Percentiles rank a stretch among this genome's conserved stretches.
phyloP scores from a whole-genome alignment of 2,329 filamentous ascomycete genomes.

The Fusarium denticulatum region DNA sequence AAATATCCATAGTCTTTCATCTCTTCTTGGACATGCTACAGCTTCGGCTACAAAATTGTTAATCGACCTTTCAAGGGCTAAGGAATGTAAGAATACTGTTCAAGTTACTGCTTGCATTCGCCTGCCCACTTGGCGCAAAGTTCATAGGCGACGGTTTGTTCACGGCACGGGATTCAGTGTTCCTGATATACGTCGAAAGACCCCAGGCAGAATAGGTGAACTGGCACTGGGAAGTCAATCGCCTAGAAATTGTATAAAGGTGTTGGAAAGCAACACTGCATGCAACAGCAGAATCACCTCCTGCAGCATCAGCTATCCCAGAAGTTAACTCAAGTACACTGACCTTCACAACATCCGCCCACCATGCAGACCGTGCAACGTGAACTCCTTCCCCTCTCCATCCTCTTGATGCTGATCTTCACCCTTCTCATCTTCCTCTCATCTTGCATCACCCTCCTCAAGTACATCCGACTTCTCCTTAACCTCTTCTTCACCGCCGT shows the following conservation, averaged over 20 bases:
- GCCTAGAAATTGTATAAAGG: neutral
- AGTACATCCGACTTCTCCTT: neutral
- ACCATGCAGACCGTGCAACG: neutral
- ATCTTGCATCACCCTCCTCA: neutral
- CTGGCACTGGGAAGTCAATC: fast-evolving
- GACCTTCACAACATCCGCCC: fast-evolving
- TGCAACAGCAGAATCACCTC: fast-evolving
- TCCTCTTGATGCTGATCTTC: neutral
- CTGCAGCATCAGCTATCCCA: fast-evolving
- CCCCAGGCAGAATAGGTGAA: fast-evolving
- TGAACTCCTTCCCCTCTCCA: neutral
- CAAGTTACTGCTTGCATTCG: no score
- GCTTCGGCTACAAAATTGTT: no score
- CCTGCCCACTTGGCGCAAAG: fast-evolving
- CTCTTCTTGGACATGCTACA: no score
- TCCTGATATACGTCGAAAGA: fast-evolving
- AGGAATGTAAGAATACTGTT: neutral
- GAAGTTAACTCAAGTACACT: no score
- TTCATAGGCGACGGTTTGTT: neutral
- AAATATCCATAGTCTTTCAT: fast-evolving
- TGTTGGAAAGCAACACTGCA: fast-evolving
- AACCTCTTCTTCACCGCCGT: neutral
- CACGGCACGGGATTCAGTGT: fast-evolving
- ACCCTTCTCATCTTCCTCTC: neutral
- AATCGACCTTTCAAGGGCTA: no score